Conservation (phyloP, 1,284 basidiomycete species). For the Wallemia ichthyophaga region DNA sequence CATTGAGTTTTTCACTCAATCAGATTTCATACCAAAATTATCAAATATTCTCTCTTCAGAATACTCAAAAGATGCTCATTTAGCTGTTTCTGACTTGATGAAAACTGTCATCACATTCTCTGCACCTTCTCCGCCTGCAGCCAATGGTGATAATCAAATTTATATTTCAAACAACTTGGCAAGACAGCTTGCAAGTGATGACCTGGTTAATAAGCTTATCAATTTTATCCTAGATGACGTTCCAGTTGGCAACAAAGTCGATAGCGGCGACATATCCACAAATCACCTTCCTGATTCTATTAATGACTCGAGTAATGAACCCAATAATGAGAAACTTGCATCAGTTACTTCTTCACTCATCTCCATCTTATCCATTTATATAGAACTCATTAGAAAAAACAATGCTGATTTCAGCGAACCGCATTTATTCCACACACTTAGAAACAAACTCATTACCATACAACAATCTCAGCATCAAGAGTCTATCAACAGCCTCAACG, state of each 20-base stretch:
- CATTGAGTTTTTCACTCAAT: slow-evolving; percentile 23
- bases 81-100: slow-evolving; percentile 65
- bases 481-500: slow-evolving; percentile 4
- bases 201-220: slow-evolving; percentile 6
- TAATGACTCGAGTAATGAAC: too few species aligned
- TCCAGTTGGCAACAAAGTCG: background rate
- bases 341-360: slow-evolving; percentile 63
- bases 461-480: slow-evolving; percentile 30
- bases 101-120: slow-evolving; percentile 87
- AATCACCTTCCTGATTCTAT: background rate
- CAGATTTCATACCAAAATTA: slow-evolving; percentile 56
- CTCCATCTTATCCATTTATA: slow-evolving; percentile 62
- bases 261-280: slow-evolving; percentile 2
- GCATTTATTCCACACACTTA: slow-evolving; percentile 80
- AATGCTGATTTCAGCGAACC: slow-evolving; percentile 98
- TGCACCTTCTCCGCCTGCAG: slow-evolving; percentile 46
- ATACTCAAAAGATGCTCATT: slow-evolving; percentile 47
- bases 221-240: slow-evolving; percentile 5
- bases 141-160: slow-evolving; percentile 29
- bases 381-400: slow-evolving; percentile 92
- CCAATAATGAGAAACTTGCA: slow-evolving; percentile 20
- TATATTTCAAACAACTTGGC: slow-evolving; percentile 15
- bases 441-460: slow-evolving; percentile 60
- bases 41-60: slow-evolving; percentile 55
- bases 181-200: slow-evolving; percentile 5